Percentiles rank a stretch among this genome's conserved stretches.
Conservation (phyloP, 2,329 filamentous ascomycete species). For the Fusarium sp. region DNA sequence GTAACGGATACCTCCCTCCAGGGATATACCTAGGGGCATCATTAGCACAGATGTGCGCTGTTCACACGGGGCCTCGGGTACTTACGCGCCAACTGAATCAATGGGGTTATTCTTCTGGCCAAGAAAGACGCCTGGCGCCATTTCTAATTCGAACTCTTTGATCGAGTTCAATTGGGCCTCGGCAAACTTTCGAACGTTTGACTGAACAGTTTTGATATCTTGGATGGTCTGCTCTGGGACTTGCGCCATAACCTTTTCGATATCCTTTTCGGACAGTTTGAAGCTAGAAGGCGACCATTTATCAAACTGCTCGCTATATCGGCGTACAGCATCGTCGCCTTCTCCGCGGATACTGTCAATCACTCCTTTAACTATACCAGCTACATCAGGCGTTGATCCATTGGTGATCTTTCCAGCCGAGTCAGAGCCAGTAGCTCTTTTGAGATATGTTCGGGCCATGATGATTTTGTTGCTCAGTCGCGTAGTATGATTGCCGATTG, state of each 20-base stretch:
- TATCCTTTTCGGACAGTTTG: background rate
- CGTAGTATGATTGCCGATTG: too few species aligned
- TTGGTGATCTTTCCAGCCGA: background rate
- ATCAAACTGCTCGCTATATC: slow-evolving; percentile 12
- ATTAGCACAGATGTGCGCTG: background rate
- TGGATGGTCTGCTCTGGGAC: slow-evolving; percentile 2
- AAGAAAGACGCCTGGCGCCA: slow-evolving; percentile 6
- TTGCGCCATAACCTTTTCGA: background rate
- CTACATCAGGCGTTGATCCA: background rate
- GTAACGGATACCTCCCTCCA: background rate
- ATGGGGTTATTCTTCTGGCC: slow-evolving; percentile 8
- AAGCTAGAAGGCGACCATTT: slow-evolving; percentile 5
- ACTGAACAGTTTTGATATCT: slow-evolving; percentile 6
- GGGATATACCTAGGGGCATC: background rate
- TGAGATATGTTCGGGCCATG: slow-evolving; percentile 8
- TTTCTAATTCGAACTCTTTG: slow-evolving; percentile 4
- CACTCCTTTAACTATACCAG: background rate
- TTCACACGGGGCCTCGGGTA: background rate
- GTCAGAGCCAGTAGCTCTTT: background rate
- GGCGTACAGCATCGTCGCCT: background rate
- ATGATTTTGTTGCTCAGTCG: background rate
- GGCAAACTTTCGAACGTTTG: background rate
- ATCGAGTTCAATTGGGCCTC: background rate
- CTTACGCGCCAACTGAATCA: slow-evolving; percentile 6
- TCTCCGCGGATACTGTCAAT: background rate